phyloP scores from a whole-genome alignment of 257 asterid genomes.

The Vinca minor region DNA sequence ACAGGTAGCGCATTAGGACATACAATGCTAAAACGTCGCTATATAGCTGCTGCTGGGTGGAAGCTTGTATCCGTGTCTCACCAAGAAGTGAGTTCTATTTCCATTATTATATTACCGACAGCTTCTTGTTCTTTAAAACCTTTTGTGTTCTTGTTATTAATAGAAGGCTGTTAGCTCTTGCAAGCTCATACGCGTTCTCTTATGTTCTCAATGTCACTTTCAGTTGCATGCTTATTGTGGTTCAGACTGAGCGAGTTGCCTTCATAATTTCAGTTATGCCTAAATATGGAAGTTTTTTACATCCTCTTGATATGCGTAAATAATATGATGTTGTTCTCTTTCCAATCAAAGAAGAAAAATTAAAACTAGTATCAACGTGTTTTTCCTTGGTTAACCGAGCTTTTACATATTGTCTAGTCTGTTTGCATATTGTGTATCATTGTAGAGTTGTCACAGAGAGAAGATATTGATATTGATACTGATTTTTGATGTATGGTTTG shows the following conservation, averaged over 20 bases:
- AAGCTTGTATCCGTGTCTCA: constrained; percentile 56
- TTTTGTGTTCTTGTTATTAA: not conserved
- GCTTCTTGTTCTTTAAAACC: not conserved
- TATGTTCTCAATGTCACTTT: no score
- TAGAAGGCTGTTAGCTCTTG: not conserved
- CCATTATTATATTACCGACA: not conserved
- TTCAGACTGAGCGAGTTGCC: no score
- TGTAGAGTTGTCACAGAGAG: not conserved
- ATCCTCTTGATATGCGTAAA: no score
- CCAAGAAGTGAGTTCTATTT: constrained; percentile 55
- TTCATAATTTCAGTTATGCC: not conserved
- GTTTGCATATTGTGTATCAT: not conserved
- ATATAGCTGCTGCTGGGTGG: constrained; percentile 83
- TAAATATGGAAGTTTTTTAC: no score
- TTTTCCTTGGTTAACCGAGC: not conserved
- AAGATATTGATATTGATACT: not conserved
- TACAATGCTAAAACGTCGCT: constrained; percentile 80
- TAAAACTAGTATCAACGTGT: not conserved
- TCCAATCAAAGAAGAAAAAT: no score
- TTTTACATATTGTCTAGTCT: not conserved
- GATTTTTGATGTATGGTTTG: not conserved
- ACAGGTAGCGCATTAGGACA: constrained; percentile 80
- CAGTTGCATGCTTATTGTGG: no score
- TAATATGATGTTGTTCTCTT: no score
- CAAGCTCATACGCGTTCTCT: not conserved